Base-by-base conservation (phyloP, 352 stramenopile genomes). In the Pythium sp. region DNA sequence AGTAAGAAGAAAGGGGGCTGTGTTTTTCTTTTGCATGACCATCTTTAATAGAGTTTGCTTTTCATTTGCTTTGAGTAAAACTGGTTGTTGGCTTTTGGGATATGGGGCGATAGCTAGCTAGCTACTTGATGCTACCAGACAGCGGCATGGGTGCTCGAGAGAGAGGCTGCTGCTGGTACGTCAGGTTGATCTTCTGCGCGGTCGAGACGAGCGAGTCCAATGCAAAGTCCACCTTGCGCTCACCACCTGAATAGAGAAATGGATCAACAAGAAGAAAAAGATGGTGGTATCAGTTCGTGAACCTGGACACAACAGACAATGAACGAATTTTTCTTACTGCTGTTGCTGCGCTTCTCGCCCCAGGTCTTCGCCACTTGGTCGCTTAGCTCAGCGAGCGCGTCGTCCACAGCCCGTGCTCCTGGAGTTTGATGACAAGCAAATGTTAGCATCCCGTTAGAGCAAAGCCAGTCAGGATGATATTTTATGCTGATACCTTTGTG, bases 161-260 rank as follows among this genome's bases (percentile, higher is more conserved):
- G 22, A 14, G 20, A 3, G 12, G 62, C 30, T 46, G 58, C 14
- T 58, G 41, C 59, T 83, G 67, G n/a, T 82, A 90, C 18, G 81
- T 78, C 67, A 87, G 41, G 20, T 73, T 75, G 32, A 92, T 77
- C 62, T 87, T 87, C 53, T 89, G 81, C 3, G 82, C 84, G 2
- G 77, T 90, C 4, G 81, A 79, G 49, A 90, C 75, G n/a, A 92
- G 79, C 47, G 78, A 78, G 36, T 86, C 78, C 30, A 90, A 66
- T 24, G 84, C 81, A 57, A 77, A 56, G 32, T 90, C 80, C 24
- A 91, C 78, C 24, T 69, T 74, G 58, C 75, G 74, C 43, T 85
- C 75, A 8, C 65, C 63, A 22, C 58, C 68, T 73, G 41, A 20
- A 12, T 20, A 15, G 5, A 1, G 2, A 47, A 28, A 65, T 14